phyloP scores from a whole-genome alignment of 768 basidiomycete genomes.

The Agaricus subrufescens region DNA sequence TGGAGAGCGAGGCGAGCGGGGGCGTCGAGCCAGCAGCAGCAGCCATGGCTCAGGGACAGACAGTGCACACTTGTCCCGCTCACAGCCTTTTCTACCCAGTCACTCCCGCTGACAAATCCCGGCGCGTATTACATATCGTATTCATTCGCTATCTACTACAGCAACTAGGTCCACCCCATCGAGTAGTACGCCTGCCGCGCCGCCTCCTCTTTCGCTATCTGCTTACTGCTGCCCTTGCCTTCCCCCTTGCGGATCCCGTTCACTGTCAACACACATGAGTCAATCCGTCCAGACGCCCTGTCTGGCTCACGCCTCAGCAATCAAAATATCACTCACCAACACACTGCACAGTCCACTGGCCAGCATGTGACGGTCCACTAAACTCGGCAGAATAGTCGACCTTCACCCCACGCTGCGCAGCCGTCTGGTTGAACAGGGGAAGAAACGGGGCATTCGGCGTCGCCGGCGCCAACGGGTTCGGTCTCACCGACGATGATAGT shows the following conservation, averaged over 20 bases:
- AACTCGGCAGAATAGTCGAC: slow-evolving; percentile 60
- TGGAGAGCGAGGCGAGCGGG: slow-evolving; percentile 28
- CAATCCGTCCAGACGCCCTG: background rate
- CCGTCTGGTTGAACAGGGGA: slow-evolving; percentile 72
- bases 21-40: slow-evolving; percentile 22
- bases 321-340: slow-evolving; percentile 48
- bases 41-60: slow-evolving; percentile 19
- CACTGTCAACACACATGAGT: slow-evolving; percentile 34
- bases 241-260: slow-evolving; percentile 66
- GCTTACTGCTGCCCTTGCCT: slow-evolving; percentile 66
- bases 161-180: slow-evolving; percentile 63
- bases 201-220: slow-evolving; percentile 74
- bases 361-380: slow-evolving; percentile 63
- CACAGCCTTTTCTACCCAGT: slow-evolving; percentile 1
- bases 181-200: slow-evolving; percentile 66
- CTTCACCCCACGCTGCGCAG: slow-evolving; percentile 56
- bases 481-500: slow-evolving; percentile 12
- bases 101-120: slow-evolving; percentile 7
- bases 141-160: background rate
- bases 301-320: slow-evolving; percentile 4
- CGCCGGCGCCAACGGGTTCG: slow-evolving; percentile 62
- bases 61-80: slow-evolving; percentile 4
- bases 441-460: slow-evolving; percentile 61
- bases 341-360: slow-evolving; percentile 63
- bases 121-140: background rate